A percentile compares a stretch with the other conserved stretches of the same genome.
Evolutionary conservation across 305 asterid genomes (phyloP).

Genomic region (Rubia peregrina): DNA sequence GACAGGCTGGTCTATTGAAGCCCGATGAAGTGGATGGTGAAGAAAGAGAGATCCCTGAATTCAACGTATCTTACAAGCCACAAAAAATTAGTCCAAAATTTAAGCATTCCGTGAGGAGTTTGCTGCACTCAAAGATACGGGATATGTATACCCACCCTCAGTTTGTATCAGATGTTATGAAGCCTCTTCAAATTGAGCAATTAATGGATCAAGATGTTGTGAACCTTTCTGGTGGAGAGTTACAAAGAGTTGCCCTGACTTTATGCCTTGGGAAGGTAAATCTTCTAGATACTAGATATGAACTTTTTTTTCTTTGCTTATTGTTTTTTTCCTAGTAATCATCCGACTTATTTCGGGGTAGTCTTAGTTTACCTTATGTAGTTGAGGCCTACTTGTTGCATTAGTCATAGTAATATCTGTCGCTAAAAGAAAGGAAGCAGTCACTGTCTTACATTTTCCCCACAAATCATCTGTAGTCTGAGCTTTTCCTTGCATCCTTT

Average conservation of each 20-base stretch:
- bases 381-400: not conserved
- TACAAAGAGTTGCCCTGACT: constrained; percentile 87
- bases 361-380: not conserved
- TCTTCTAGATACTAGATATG: not conserved
- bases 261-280: constrained; percentile 96
- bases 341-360: not conserved
- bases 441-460: no score
- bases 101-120: constrained; percentile 55
- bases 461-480: not conserved
- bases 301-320: not conserved
- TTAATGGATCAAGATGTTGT: constrained; percentile 95
- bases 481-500: not conserved
- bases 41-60: constrained; percentile 83
- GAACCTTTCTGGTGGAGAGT: constrained; percentile 98
- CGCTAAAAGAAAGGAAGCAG: no score
- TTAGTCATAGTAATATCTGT: no score
- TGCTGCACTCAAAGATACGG: constrained; percentile 74
- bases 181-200: constrained; percentile 94
- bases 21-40: constrained; percentile 77
- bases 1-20: constrained; percentile 85
- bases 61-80: constrained; percentile 92
- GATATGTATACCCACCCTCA: constrained; percentile 91
- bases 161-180: constrained; percentile 91
- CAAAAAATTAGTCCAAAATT: constrained; percentile 91
- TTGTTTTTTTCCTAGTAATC: not conserved